Evolutionary conservation across 164 flowering plant species (phyloP), one percentile per base, ranked within the genome.

Genomic region (Brasenia schreberi): DNA sequence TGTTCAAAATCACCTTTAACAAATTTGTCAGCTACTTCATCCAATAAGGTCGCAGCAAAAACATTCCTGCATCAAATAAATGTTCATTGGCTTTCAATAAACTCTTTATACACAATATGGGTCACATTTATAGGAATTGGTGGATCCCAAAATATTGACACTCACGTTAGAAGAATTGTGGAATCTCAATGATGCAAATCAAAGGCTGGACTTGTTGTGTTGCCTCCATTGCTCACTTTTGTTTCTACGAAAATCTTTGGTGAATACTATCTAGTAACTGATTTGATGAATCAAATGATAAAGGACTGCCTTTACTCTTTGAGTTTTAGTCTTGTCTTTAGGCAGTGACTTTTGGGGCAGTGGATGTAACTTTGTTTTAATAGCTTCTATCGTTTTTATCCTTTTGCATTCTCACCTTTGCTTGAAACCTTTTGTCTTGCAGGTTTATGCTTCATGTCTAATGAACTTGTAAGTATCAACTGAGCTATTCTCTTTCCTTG

Each of bases 391-490:
- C 2, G 27, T 45, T 12, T 45, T 45, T 7, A 45, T 45, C 11
- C 11, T 7, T 45, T 45, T 7, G 53, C 12, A 45, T 45, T 45
- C 12, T 45, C 7, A 7, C 11, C 11, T 45, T 45, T 45, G 53
- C 53, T 23, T 45, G 53, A 45, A 7, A 7, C 19, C 11, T 73
- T 77, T 64, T 43, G 7, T 60, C 64, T 7, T 81, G 84, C 88
- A 94, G 99, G 99, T 68, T 65, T 94, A 19, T 94, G 99, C 73
- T 91, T 89, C 79, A 85, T 88, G 97, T 86, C 96, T 59, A 94
- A 89, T 78, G 96, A 94, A 71, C 70, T 94, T 91, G 97, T 93
- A 81, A 82, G 86, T 27, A 64, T 45, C 12, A 7, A 45, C 7
- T 7, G 5, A 45, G 53, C 53, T 45, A 12, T 45, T 12, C 53